Evolutionary conservation across 176 grass and related monocot genomes (phyloP).

Genomic region (Tillandsia leiboldiana): DNA sequence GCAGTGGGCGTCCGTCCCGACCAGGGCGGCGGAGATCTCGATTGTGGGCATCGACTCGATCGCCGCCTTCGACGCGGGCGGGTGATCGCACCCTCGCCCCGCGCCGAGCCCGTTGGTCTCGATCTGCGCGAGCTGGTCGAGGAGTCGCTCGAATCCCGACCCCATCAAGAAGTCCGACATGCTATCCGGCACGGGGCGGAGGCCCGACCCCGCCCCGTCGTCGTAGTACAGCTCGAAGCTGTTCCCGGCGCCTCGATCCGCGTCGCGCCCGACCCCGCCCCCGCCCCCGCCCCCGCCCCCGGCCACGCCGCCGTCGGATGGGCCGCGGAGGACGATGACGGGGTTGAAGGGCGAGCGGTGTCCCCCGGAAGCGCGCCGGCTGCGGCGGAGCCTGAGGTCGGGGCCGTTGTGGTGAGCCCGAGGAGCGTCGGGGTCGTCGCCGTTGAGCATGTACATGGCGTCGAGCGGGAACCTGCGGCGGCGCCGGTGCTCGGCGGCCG

Average conservation of each 20-base stretch:
- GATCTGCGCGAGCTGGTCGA: conserved; percentile 59
- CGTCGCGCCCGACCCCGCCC: neutral
- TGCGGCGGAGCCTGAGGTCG: conserved; percentile 7
- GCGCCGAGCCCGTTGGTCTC: conserved; percentile 29
- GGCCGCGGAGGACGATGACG: conserved; percentile 64
- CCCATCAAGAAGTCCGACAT: conserved; percentile 65
- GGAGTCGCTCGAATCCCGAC: conserved; percentile 57
- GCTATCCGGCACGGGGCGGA: conserved; percentile 50
- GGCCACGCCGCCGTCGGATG: conserved; percentile 1
- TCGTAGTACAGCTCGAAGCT: conserved; percentile 75
- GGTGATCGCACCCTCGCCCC: conserved; percentile 28
- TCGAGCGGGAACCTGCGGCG: conserved; percentile 9
- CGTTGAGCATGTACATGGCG: neutral
- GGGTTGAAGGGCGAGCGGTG: conserved; percentile 57
- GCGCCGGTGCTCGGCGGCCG: conserved; percentile 17
- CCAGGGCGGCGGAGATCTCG: conserved; percentile 9
- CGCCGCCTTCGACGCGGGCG: conserved; percentile 65
- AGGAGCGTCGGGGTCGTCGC: neutral
- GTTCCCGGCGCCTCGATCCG: neutral
- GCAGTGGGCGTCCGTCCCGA: conserved; percentile 1
- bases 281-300: neutral
- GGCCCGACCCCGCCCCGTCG: conserved; percentile 52
- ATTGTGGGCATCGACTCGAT: conserved; percentile 40
- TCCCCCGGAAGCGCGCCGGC: conserved; percentile 31
- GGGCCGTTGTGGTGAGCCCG: neutral